Evolutionary conservation across 768 basidiomycete species (phyloP).

Genomic region (Sistotremastrum suecicum): DNA sequence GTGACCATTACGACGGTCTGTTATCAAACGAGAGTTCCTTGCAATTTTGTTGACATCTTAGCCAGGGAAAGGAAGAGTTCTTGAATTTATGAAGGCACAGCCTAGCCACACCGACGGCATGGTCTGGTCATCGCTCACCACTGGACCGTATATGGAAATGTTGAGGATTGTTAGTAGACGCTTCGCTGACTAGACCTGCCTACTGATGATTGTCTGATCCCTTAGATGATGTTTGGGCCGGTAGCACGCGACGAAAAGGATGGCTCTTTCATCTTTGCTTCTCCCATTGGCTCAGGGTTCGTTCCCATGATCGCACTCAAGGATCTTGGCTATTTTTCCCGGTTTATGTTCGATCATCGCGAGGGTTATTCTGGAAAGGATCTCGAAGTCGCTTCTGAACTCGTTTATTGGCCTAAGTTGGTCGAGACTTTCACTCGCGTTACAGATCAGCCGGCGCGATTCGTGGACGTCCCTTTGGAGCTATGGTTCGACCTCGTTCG

Average conservation of each 20-base stretch:
- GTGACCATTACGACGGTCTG: conserved; percentile 24
- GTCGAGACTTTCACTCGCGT: conserved; percentile 23
- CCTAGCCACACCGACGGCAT: conserved; percentile 18
- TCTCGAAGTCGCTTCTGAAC: conserved; percentile 23
- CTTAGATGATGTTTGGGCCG: conserved; percentile 19
- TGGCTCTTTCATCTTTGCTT: conserved; percentile 26
- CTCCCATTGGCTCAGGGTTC: conserved; percentile 21
- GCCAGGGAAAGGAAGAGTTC: conserved; percentile 21
- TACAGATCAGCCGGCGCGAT: conserved; percentile 22
- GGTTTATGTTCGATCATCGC: conserved; percentile 25
- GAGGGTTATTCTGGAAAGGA: conserved; percentile 21
- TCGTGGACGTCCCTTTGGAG: conserved; percentile 18
- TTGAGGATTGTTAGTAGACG: conserved; percentile 19
- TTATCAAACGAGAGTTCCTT: no score
- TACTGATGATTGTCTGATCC: neutral
- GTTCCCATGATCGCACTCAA: conserved; percentile 26
- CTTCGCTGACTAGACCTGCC: neutral
- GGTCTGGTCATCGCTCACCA: conserved; percentile 23
- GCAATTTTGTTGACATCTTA: no score
- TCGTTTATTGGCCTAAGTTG: conserved; percentile 16
- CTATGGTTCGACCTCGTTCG: conserved; percentile 20
- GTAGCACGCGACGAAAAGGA: conserved; percentile 17
- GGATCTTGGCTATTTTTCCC: conserved; percentile 27
- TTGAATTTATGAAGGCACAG: conserved; percentile 24
- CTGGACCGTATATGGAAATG: conserved; percentile 30